Evolutionary conservation across 805 yeast genomes (phyloP).

Genomic region (Yarrowia deformans): DNA sequence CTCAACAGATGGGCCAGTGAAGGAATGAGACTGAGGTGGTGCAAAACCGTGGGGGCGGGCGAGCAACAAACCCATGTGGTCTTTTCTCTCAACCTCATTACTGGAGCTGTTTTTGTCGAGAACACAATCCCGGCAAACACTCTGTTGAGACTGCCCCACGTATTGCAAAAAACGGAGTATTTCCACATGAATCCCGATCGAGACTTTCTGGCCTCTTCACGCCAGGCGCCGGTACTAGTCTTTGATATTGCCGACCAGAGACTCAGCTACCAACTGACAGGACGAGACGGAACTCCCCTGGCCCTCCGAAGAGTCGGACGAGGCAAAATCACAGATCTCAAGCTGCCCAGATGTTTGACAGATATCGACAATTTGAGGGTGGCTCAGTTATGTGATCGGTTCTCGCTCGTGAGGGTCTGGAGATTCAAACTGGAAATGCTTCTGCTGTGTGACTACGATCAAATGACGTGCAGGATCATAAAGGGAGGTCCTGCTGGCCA

Average conservation of each 20-base stretch:
- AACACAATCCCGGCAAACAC: slow-evolving; percentile 25
- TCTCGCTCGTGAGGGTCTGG: slow-evolving; percentile 24
- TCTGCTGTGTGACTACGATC: slow-evolving; percentile 23
- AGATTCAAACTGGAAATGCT: slow-evolving; percentile 21
- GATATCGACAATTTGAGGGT: slow-evolving; percentile 23
- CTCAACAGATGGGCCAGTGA: slow-evolving; percentile 19
- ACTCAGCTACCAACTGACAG: slow-evolving; percentile 20
- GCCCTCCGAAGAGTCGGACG: slow-evolving; percentile 24
- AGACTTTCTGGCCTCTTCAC: slow-evolving; percentile 24
- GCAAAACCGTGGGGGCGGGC: slow-evolving; percentile 12
- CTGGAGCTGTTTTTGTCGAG: neutral
- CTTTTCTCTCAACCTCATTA: neutral
- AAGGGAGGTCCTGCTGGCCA: slow-evolving; percentile 12
- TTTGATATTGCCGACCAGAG: slow-evolving; percentile 25
- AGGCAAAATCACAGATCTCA: slow-evolving; percentile 24
- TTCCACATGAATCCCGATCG: slow-evolving; percentile 36
- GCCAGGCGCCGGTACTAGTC: slow-evolving; percentile 19
- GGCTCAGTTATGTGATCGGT: slow-evolving; percentile 17
- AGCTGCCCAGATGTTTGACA: slow-evolving; percentile 12
- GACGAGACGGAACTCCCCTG: slow-evolving; percentile 32
- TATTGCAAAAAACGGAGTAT: slow-evolving; percentile 25
- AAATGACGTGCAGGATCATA: slow-evolving; percentile 26
- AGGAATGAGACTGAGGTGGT: slow-evolving; percentile 18
- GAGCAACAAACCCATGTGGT: slow-evolving; percentile 20
- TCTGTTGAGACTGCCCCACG: slow-evolving; percentile 11